phyloP scores from a whole-genome alignment of 2,329 filamentous ascomycete genomes.

The Colletotrichum paranaense region DNA sequence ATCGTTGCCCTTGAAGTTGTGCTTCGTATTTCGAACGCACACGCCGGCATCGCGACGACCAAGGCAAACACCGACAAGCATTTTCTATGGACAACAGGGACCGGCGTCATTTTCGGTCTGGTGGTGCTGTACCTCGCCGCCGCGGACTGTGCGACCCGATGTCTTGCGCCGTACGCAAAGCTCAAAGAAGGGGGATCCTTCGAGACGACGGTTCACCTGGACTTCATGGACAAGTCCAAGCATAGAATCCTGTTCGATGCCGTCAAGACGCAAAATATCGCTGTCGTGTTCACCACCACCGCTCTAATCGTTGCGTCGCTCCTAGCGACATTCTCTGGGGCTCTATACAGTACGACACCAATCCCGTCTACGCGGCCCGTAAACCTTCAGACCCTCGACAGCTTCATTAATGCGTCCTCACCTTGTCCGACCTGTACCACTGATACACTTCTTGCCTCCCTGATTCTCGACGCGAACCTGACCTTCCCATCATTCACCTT shows the following conservation, averaged over 20 bases:
- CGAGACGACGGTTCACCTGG: constrained; percentile 43
- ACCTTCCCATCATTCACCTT: constrained; percentile 51
- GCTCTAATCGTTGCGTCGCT: constrained; percentile 44
- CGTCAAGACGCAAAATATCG: constrained; percentile 40
- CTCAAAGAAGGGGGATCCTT: constrained; percentile 43
- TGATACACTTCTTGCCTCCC: constrained; percentile 46
- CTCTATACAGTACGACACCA: constrained; percentile 46
- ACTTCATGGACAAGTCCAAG: constrained; percentile 46
- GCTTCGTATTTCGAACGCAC: constrained; percentile 43
- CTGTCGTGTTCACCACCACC: constrained; percentile 42
- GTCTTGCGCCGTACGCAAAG: constrained; percentile 47
- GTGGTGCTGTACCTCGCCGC: constrained; percentile 45
- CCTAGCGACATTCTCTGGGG: constrained; percentile 45
- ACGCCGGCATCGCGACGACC: constrained; percentile 45
- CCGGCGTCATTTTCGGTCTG: constrained; percentile 43
- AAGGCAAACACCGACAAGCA: constrained; percentile 42
- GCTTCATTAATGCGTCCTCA: constrained; percentile 43
- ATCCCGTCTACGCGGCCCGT: constrained; percentile 39
- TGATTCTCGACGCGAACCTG: constrained; percentile 48
- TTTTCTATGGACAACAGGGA: constrained; percentile 49
- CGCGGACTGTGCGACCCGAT: constrained; percentile 46
- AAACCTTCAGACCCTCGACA: constrained; percentile 42
- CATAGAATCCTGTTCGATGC: constrained; percentile 43
- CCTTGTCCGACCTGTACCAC: constrained; percentile 37
- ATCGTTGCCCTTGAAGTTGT: constrained; percentile 49